A percentile compares a stretch with the other conserved stretches of the same genome.
Evolutionary conservation across 192 early-diverging fungal species (phyloP).

Genomic region (Coemansia umbellata): DNA sequence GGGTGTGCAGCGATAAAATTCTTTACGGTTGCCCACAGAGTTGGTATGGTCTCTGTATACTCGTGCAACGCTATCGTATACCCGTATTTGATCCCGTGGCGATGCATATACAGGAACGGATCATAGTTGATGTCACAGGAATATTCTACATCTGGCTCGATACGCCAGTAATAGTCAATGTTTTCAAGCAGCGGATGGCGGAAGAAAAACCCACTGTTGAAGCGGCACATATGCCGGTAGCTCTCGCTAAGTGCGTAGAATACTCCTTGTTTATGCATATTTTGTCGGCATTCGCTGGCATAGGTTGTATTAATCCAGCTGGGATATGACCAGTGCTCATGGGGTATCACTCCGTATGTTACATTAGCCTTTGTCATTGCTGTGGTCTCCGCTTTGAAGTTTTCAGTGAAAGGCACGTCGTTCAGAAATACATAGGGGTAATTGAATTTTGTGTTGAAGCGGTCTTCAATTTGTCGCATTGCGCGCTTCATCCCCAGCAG

Average conservation of each 20-base stretch:
- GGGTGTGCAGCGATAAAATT: constrained; percentile 53
- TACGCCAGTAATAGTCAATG: constrained; percentile 85
- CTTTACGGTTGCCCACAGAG: constrained; percentile 66
- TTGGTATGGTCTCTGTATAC: constrained; percentile 62
- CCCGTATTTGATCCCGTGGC: constrained; percentile 75
- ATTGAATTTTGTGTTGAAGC: constrained; percentile 74
- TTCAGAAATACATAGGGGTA: constrained; percentile 90
- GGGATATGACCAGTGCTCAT: constrained; percentile 81
- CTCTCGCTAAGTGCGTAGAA: constrained; percentile 65
- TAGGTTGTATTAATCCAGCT: constrained; percentile 66
- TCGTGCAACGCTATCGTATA: constrained; percentile 75
- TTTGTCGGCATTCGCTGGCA: constrained; percentile 50
- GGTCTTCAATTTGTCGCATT: constrained; percentile 70
- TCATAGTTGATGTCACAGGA: constrained; percentile 80
- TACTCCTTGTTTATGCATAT: constrained; percentile 54
- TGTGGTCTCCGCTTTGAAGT: constrained; percentile 59
- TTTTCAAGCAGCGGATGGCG: constrained; percentile 63
- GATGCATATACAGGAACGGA: constrained; percentile 75
- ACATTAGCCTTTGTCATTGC: constrained; percentile 57
- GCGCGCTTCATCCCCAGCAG: constrained; percentile 57
- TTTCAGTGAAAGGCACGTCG: constrained; percentile 65
- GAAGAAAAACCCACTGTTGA: constrained; percentile 75
- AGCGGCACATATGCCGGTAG: constrained; percentile 79
- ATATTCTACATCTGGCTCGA: constrained; percentile 80
- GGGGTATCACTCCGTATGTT: constrained; percentile 60